A percentile compares a stretch with the other conserved stretches of the same genome.
Conservation (phyloP, 1,284 basidiomycete species). For the Moniliophthora roreri region DNA sequence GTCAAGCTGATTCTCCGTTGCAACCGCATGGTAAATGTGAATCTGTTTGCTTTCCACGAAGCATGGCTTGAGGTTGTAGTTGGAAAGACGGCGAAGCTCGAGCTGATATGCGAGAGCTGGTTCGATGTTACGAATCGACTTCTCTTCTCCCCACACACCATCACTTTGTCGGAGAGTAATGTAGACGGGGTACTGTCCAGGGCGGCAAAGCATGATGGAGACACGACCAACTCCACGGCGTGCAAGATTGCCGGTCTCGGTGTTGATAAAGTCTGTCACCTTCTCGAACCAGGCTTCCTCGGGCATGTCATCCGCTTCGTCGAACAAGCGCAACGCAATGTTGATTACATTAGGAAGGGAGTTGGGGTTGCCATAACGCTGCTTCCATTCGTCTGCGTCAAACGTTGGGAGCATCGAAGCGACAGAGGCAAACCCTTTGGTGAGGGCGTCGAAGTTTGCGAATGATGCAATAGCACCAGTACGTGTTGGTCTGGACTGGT, state of each 20-base stretch:
- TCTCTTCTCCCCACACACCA: conserved; percentile 89
- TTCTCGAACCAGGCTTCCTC: conserved; percentile 81
- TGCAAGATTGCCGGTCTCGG: conserved; percentile 61
- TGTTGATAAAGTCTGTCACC: conserved; percentile 77
- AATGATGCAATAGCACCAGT: conserved; percentile 91
- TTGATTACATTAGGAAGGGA: conserved; percentile 93
- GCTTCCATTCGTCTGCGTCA: conserved; percentile 67
- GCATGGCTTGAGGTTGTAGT: conserved; percentile 95
- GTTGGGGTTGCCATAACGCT: conserved; percentile 71
- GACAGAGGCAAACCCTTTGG: conserved; percentile 74
- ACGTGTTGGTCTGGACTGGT: conserved; percentile 84
- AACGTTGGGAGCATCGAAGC: conserved; percentile 71
- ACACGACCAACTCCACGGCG: conserved; percentile 88
- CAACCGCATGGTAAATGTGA: conserved; percentile 95
- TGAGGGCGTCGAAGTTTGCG: conserved; percentile 70
- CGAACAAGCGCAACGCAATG: conserved; percentile 85
- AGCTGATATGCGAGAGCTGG: conserved; percentile 98
- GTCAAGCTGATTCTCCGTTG: conserved; percentile 95
- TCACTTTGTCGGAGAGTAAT: conserved; percentile 85
- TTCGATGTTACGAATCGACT: conserved; percentile 97
- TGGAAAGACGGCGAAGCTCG: conserved; percentile 93
- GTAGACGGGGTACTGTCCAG: conserved; percentile 92
- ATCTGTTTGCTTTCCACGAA: conserved; percentile 95
- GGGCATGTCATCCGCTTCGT: conserved; percentile 71
- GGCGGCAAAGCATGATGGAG: conserved; percentile 91